These are phyloP conservation scores for Dysphania ambrosioides DNA, from an alignment of 148 eudicot species.

Conservation along the genomic window DNA sequence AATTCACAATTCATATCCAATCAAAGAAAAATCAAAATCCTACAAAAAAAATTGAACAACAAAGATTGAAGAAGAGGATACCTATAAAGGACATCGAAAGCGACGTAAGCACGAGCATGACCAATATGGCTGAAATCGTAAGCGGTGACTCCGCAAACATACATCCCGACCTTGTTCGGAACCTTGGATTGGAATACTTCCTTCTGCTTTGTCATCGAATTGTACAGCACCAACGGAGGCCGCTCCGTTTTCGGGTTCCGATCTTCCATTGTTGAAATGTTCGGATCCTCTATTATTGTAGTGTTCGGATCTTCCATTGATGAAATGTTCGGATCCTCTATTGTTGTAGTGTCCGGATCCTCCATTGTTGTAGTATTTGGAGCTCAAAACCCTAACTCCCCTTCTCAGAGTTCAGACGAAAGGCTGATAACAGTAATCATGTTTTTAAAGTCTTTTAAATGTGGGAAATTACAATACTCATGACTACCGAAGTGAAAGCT, in stretches of 20 bases:
- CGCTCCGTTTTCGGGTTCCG: background rate
- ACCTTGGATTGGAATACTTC: constrained; percentile 46
- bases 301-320: too few species aligned
- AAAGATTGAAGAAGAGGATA: constrained; percentile 4
- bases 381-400: constrained; percentile 20
- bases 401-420: too few species aligned
- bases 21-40: background rate
- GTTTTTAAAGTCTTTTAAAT: too few species aligned
- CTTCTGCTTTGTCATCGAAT: constrained; percentile 62
- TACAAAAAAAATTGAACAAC: background rate
- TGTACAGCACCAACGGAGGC: constrained; percentile 41
- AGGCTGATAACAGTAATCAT: too few species aligned
- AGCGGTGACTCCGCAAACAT: constrained; percentile 76
- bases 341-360: too few species aligned
- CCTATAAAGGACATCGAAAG: constrained; percentile 81
- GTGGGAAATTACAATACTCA: too few species aligned
- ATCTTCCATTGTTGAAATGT: constrained; percentile 26
- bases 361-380: too few species aligned
- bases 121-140: constrained; percentile 81
- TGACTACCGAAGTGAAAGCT: too few species aligned
- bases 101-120: constrained; percentile 85
- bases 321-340: too few species aligned
- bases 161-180: constrained; percentile 65
- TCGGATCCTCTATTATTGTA: too few species aligned
- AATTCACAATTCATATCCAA: background rate